These are phyloP conservation scores for Penicillium psychrosexuale DNA, from an alignment of 2,329 filamentous ascomycete genomes.

Conservation along the genomic window DNA sequence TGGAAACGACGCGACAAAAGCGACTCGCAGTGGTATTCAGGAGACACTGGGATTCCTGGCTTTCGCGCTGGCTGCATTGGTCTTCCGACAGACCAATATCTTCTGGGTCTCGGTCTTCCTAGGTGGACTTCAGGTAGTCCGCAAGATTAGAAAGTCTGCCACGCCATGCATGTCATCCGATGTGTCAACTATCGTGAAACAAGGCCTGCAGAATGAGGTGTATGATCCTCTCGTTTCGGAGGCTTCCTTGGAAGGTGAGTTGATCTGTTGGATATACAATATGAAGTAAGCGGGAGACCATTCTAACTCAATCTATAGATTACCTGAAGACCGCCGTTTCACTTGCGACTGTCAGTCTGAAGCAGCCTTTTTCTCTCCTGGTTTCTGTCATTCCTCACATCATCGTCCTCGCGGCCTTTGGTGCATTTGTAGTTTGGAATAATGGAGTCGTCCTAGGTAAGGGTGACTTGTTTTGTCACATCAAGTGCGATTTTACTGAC, in stretches of 20 bases:
- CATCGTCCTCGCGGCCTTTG: constrained; percentile 64
- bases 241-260: constrained; percentile 50
- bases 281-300: not conserved
- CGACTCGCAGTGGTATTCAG: constrained; percentile 17
- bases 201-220: constrained; percentile 40
- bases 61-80: constrained; percentile 64
- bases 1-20: not conserved
- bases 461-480: constrained; percentile 15
- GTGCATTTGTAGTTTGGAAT: constrained; percentile 77
- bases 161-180: constrained; percentile 27
- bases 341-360: constrained; percentile 56
- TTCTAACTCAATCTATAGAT: constrained; percentile 38
- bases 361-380: constrained; percentile 41
- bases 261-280: not conserved
- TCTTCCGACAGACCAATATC: constrained; percentile 91
- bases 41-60: constrained; percentile 45
- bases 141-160: constrained; percentile 31
- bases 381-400: constrained; percentile 52
- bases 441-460: constrained; percentile 84
- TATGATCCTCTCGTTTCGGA: constrained; percentile 51
- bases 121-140: constrained; percentile 44
- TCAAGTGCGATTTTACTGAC: not conserved
- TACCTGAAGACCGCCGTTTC: constrained; percentile 58
- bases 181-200: constrained; percentile 29
- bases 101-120: constrained; percentile 73